A percentile compares a stretch with the other conserved stretches of the same genome.
Conservation (phyloP, 371 early-diverging fungal species). For the Saksenaea oblongispora region DNA sequence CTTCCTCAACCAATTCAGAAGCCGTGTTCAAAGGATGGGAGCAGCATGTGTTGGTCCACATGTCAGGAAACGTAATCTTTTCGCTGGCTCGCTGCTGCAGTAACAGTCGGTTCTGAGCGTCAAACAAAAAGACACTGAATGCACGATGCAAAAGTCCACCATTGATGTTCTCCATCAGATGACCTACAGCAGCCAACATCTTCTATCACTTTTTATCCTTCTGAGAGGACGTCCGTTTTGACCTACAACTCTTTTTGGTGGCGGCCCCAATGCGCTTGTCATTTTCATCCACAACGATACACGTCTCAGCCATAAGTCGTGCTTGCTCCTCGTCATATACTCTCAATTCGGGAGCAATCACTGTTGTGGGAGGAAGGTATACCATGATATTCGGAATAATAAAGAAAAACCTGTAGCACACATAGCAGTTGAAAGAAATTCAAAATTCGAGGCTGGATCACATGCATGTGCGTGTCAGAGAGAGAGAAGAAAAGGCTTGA, state of each 20-base stretch:
- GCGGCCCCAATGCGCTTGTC: conserved; percentile 82
- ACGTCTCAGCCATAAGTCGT: conserved; percentile 92
- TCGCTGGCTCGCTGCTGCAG: conserved; percentile 92
- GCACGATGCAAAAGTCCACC: conserved; percentile 90
- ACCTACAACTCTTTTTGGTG: conserved; percentile 87
- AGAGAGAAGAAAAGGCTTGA: neutral
- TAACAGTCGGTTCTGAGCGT: conserved; percentile 70
- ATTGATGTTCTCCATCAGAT: conserved; percentile 82
- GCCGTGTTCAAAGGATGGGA: conserved; percentile 85
- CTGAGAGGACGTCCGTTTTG: too few relatives aligned
- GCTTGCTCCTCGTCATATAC: conserved; percentile 80
- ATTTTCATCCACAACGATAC: conserved; percentile 85
- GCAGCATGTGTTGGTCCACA: conserved; percentile 96
- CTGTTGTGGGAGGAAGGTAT: neutral
- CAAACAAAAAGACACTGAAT: conserved; percentile 92
- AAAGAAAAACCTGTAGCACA: neutral
- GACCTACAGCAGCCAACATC: conserved; percentile 64
- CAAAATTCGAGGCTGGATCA: neutral
- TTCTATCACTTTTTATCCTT: too few relatives aligned
- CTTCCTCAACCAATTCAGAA: conserved; percentile 75
- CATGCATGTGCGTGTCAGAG: neutral
- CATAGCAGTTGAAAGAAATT: neutral
- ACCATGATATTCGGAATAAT: neutral
- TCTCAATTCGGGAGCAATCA: conserved; percentile 54
- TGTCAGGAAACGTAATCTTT: conserved; percentile 95